phyloP scores from a whole-genome alignment of 257 asterid species.

The Solanum chaucha region DNA sequence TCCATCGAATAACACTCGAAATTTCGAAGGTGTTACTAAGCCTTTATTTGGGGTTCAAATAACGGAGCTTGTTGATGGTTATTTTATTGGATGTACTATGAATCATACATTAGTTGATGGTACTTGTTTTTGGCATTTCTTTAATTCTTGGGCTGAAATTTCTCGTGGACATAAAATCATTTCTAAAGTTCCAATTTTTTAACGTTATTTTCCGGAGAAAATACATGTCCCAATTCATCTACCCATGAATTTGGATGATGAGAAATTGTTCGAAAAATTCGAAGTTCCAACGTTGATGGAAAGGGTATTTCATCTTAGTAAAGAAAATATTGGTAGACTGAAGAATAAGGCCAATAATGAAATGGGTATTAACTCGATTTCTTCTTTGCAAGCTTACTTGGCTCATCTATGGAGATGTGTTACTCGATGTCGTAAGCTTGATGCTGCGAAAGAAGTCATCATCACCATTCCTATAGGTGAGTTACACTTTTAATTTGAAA shows the following conservation, averaged over 20 bases:
- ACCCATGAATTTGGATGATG: no score
- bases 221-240: no score
- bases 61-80: conserved; percentile 26
- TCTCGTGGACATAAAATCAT: conserved; percentile 11
- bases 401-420: conserved; percentile 37
- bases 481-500: not conserved
- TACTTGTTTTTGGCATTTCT: conserved; percentile 34
- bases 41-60: conserved; percentile 32
- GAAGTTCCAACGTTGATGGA: no score
- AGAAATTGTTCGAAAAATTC: no score
- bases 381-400: conserved; percentile 36
- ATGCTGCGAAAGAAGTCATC: not conserved
- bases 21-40: conserved; percentile 12
- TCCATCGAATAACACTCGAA: not conserved
- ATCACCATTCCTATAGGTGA: conserved; percentile 11
- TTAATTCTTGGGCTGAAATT: conserved; percentile 38
- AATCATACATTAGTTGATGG: conserved; percentile 29
- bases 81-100: conserved; percentile 24
- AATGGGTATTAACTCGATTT: conserved; percentile 6
- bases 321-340: conserved; percentile 7
- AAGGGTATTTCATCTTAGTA: no score
- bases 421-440: conserved; percentile 9
- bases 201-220: conserved; percentile 22
- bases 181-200: conserved; percentile 11
- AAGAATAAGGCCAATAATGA: conserved; percentile 29